A percentile compares a stretch with the other conserved stretches of the same genome.
phyloP scores from a whole-genome alignment of 495 filamentous ascomycete species.

The Penicillium pulvis region DNA sequence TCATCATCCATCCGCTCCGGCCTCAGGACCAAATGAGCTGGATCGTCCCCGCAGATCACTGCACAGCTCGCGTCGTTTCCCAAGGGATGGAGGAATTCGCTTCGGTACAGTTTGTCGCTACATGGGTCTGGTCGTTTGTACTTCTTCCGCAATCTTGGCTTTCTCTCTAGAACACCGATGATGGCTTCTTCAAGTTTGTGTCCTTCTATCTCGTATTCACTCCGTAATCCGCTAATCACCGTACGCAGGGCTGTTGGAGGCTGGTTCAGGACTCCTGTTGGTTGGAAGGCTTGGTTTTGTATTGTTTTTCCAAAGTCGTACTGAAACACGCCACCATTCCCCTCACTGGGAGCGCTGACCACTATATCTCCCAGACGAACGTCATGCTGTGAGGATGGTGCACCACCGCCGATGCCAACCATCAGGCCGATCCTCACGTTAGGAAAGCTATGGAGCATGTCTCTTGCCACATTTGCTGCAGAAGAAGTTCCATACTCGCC shows the following conservation, averaged over 20 bases:
- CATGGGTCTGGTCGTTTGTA: not conserved
- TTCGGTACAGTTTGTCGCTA: not conserved
- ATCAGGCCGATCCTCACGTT: slow-evolving; percentile 32
- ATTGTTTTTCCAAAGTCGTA: not conserved
- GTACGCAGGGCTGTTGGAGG: not conserved
- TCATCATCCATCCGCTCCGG: not conserved
- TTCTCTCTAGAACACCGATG: not conserved
- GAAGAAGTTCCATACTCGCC: slow-evolving; percentile 10
- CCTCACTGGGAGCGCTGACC: slow-evolving; percentile 8
- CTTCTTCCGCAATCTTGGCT: not conserved
- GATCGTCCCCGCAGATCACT: not conserved
- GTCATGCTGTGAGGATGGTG: slow-evolving; percentile 24
- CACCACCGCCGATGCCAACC: slow-evolving; percentile 30
- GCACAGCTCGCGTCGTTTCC: not conserved
- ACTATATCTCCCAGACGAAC: slow-evolving; percentile 27
- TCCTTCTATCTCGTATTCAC: not conserved
- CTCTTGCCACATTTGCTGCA: not conserved
- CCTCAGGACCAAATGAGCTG: not conserved
- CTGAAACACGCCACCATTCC: not conserved
- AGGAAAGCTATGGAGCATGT: slow-evolving; percentile 37
- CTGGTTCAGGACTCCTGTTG: not conserved
- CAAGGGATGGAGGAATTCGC: not conserved
- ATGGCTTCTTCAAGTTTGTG: not conserved
- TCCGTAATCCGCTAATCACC: not conserved
- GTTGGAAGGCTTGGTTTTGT: slow-evolving; percentile 1